Conservation (phyloP, 257 asterid genomes). For the Cynanchum wilfordii region DNA sequence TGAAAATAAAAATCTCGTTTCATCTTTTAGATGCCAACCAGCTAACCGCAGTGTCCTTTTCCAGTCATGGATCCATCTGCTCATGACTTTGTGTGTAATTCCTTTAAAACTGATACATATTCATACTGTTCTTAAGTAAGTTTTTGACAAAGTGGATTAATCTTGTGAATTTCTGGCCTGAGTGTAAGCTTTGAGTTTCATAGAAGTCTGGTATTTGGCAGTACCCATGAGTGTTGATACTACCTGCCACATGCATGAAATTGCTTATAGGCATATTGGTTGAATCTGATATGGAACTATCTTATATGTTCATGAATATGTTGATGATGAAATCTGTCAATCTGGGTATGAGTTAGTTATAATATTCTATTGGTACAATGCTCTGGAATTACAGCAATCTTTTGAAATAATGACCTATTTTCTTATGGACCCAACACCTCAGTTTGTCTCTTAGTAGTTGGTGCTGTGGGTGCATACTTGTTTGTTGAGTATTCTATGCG, state of each 20-base stretch:
- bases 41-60: background rate
- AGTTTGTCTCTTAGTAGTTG: background rate
- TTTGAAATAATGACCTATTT: background rate
- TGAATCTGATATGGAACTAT: background rate
- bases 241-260: background rate
- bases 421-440: background rate
- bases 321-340: background rate
- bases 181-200: background rate
- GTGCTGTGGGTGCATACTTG: background rate
- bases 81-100: background rate
- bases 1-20: background rate
- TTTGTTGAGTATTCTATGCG: conserved; percentile 21
- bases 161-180: background rate
- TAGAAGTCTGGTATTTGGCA: background rate
- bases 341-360: background rate
- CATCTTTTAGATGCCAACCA: background rate
- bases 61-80: background rate
- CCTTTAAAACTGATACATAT: background rate
- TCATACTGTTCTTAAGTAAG: too few relatives aligned
- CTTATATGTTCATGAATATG: background rate
- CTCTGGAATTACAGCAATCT: background rate
- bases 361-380: background rate
- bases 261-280: background rate
- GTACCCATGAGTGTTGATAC: background rate
- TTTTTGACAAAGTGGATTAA: background rate